Evolutionary conservation across 148 eudicot species (phyloP).

Genomic region (Nepenthes gracilis): DNA sequence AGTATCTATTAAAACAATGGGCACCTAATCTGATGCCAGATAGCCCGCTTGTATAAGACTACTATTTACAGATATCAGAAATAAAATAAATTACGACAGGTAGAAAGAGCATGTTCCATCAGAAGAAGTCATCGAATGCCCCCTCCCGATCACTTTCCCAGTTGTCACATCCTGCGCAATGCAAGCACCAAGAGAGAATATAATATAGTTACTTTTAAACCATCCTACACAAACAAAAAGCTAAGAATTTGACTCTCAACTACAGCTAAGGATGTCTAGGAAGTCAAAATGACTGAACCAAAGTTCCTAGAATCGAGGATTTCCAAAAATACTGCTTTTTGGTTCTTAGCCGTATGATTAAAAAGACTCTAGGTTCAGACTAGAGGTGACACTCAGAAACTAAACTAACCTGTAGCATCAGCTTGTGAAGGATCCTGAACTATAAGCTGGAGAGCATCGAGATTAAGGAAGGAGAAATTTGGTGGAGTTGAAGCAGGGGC

Average conservation of each 20-base stretch:
- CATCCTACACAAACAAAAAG: constrained; percentile 4
- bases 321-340: not conserved
- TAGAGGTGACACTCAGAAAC: constrained; percentile 24
- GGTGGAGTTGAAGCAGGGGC: constrained; percentile 59
- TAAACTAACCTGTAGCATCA: constrained; percentile 76
- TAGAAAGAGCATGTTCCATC: constrained; percentile 51
- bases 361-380: constrained; percentile 13
- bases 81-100: constrained; percentile 19
- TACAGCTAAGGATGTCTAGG: not conserved
- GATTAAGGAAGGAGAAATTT: constrained; percentile 42
- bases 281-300: not conserved
- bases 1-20: constrained; percentile 8
- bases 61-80: constrained; percentile 5
- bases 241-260: not conserved
- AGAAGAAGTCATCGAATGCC: constrained; percentile 96
- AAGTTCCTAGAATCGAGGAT: not conserved
- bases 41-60: not conserved
- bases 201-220: constrained; percentile 26
- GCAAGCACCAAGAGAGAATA: constrained; percentile 66
- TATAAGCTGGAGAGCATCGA: constrained; percentile 59
- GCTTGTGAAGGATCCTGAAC: constrained; percentile 81
- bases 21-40: constrained; percentile 17
- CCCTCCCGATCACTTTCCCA: constrained; percentile 96
- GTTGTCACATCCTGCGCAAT: constrained; percentile 80
- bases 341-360: not conserved